These are phyloP conservation scores for Mycotypha africana DNA, from an alignment of 371 early-diverging fungal species.

Conservation along the genomic window DNA sequence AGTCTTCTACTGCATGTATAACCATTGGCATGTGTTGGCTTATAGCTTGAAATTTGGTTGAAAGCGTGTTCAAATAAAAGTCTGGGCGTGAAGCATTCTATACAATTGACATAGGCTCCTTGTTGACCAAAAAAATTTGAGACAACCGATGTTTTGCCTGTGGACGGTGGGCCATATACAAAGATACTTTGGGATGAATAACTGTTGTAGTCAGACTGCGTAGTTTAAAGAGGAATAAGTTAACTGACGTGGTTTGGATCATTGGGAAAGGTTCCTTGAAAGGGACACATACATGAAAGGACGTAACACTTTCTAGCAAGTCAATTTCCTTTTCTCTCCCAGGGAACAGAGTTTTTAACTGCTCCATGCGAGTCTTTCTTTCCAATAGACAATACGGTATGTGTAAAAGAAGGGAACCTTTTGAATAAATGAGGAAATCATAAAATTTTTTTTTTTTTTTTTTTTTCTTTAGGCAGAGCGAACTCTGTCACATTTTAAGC, in stretches of 20 bases:
- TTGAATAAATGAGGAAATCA: not conserved
- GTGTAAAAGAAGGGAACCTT: no score
- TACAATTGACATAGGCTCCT: slow-evolving; percentile 59
- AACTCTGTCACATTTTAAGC: no score
- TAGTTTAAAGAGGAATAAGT: no score
- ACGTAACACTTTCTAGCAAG: slow-evolving; percentile 45
- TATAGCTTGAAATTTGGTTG: slow-evolving; percentile 49
- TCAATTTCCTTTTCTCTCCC: slow-evolving; percentile 60
- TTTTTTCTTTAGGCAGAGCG: no score
- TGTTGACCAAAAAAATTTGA: slow-evolving; percentile 29
- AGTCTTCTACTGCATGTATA: slow-evolving; percentile 37
- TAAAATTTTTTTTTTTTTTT: not conserved
- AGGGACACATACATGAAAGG: slow-evolving; percentile 33
- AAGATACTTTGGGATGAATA: slow-evolving; percentile 36
- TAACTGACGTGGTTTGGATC: no score
- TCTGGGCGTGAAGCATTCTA: slow-evolving; percentile 69
- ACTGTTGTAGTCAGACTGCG: not conserved
- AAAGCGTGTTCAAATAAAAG: slow-evolving; percentile 72
- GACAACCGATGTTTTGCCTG: slow-evolving; percentile 72
- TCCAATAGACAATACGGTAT: no score
- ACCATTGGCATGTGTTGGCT: slow-evolving; percentile 9
- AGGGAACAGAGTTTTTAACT: slow-evolving; percentile 42
- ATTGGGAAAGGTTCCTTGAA: not conserved
- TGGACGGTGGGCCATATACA: slow-evolving; percentile 65
- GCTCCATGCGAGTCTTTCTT: no score